Conservation (phyloP, 257 asterid species). For the Nicotiana benthamiana region DNA sequence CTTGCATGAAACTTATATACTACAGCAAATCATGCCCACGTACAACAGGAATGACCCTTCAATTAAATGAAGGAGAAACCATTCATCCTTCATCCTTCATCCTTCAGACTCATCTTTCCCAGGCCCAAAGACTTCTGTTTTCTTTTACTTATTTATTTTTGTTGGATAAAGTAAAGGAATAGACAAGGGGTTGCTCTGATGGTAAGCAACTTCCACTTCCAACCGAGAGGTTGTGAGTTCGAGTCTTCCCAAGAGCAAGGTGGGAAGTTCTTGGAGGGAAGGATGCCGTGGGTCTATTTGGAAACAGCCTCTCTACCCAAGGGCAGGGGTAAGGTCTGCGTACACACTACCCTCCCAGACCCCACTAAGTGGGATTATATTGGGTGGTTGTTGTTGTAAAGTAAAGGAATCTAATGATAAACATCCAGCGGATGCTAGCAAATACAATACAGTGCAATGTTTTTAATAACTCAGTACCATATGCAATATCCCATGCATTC, state of each 20-base stretch:
- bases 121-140: not conserved
- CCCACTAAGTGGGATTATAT: too few relatives aligned
- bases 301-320: too few relatives aligned
- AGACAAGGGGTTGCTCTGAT: too few relatives aligned
- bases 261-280: too few relatives aligned
- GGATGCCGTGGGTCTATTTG: too few relatives aligned
- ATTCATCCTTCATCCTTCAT: conserved; percentile 5
- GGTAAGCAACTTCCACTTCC: too few relatives aligned
- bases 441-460: not conserved
- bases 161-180: not conserved
- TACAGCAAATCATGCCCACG: not conserved
- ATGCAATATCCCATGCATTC: not conserved
- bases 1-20: not conserved
- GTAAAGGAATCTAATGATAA: not conserved
- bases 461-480: not conserved
- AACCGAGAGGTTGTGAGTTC: too few relatives aligned
- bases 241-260: too few relatives aligned
- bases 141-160: not conserved
- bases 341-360: too few relatives aligned
- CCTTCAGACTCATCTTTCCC: not conserved
- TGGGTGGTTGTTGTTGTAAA: too few relatives aligned
- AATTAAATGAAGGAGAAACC: not conserved
- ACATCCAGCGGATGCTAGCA: not conserved
- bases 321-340: too few relatives aligned
- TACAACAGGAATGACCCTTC: not conserved